Percentiles rank a stretch among this genome's conserved stretches.
These are phyloP conservation scores for Lactarius akahatsu DNA, from an alignment of 768 basidiomycete genomes.

Conservation along the genomic window DNA sequence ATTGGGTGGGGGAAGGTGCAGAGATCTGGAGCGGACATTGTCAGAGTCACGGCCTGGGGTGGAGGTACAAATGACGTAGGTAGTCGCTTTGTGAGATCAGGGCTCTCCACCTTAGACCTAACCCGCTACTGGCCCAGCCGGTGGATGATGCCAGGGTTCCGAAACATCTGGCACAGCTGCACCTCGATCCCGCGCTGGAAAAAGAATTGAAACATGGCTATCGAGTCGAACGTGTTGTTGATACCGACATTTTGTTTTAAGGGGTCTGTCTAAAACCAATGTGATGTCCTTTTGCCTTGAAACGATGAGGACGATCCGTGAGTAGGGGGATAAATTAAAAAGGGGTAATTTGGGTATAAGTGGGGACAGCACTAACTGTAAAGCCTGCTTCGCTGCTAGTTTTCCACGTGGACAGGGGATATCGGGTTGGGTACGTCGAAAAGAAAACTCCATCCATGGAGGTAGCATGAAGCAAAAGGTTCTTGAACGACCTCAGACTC, in stretches of 20 bases:
- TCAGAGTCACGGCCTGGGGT: slow-evolving; percentile 22
- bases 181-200: slow-evolving; percentile 97
- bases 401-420: slow-evolving; percentile 59
- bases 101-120: slow-evolving; percentile 90
- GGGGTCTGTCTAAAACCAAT: slow-evolving; percentile 98
- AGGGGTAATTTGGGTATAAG: slow-evolving; percentile 93
- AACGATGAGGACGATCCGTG: slow-evolving; percentile 96
- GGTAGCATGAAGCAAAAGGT: no score
- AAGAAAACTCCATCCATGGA: no score
- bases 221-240: slow-evolving; percentile 95
- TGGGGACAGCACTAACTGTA: slow-evolving; percentile 98
- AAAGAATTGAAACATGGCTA: slow-evolving; percentile 96
- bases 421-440: no score
- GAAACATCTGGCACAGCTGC: slow-evolving; percentile 96
- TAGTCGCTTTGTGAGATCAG: slow-evolving; percentile 62
- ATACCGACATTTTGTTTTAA: slow-evolving; percentile 90
- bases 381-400: slow-evolving; percentile 91
- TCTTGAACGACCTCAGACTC: no score
- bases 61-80: slow-evolving; percentile 1
- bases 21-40: slow-evolving; percentile 23
- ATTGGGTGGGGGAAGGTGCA: slow-evolving; percentile 5
- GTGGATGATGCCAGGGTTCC: slow-evolving; percentile 96
- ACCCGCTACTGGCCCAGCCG: slow-evolving; percentile 95
- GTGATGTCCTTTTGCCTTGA: slow-evolving; percentile 98
- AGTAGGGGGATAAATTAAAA: slow-evolving; percentile 87